Evolutionary conservation across 139 green algal species (phyloP).

Genomic region (Coelastrella sp.): DNA sequence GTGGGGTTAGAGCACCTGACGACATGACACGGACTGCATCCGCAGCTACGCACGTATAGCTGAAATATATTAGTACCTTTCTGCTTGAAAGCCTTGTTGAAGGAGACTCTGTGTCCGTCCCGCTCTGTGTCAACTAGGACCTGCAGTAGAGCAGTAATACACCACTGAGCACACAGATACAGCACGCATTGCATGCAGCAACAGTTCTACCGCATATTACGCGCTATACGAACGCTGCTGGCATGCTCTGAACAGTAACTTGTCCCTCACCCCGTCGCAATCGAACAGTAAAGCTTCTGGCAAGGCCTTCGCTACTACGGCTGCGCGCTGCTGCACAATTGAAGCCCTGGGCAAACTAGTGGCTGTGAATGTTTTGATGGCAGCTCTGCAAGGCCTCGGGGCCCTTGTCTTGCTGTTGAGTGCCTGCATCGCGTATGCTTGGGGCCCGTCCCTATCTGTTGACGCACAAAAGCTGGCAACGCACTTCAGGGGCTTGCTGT

Average conservation of each 20-base stretch:
- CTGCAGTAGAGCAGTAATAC: not conserved
- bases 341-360: too few species aligned
- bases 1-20: too few species aligned
- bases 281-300: slow-evolving; percentile 91
- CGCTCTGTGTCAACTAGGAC: slow-evolving; percentile 96
- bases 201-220: not conserved
- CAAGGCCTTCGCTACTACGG: not conserved
- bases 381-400: too few species aligned
- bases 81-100: slow-evolving; percentile 95
- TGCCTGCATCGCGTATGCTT: too few species aligned
- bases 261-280: slow-evolving; percentile 86
- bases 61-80: slow-evolving; percentile 66
- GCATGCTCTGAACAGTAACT: not conserved
- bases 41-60: too few species aligned
- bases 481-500: too few species aligned
- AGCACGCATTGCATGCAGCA: not conserved
- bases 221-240: not conserved
- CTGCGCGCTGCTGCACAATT: not conserved
- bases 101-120: slow-evolving; percentile 93
- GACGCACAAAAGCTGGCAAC: too few species aligned
- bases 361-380: too few species aligned
- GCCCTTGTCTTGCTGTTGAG: too few species aligned
- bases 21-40: too few species aligned
- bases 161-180: not conserved
- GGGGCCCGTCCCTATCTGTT: too few species aligned